Conservation (phyloP, 805 yeast species). For the Schizosaccharomyces pombe region DNA sequence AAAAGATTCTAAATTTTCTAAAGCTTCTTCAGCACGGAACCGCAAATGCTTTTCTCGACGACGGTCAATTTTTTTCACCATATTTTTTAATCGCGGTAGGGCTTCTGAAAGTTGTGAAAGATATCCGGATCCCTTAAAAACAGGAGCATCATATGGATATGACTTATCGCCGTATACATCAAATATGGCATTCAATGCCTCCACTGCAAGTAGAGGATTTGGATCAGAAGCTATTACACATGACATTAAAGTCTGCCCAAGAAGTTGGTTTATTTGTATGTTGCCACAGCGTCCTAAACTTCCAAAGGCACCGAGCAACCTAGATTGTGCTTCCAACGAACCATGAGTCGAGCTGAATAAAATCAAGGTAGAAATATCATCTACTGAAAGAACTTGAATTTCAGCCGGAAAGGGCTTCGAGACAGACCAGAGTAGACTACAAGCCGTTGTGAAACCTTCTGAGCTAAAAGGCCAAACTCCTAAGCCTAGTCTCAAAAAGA, state of each 20-base stretch:
- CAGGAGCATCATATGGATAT: slow-evolving; percentile 40
- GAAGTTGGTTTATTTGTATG: slow-evolving; percentile 17
- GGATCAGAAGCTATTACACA: slow-evolving; percentile 6
- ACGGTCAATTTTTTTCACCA: slow-evolving; percentile 43
- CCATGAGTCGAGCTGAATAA: background rate
- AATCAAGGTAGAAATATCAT: background rate
- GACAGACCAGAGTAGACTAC: background rate
- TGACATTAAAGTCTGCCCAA: slow-evolving; percentile 3
- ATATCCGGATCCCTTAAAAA: slow-evolving; percentile 36
- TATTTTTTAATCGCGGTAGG: slow-evolving; percentile 26
- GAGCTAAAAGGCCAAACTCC: background rate
- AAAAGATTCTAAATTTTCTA: slow-evolving; percentile 46
- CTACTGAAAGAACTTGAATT: background rate
- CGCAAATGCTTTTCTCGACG: slow-evolving; percentile 35
- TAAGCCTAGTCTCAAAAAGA: background rate
- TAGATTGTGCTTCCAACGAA: slow-evolving; percentile 20
- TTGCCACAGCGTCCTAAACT: slow-evolving; percentile 16
- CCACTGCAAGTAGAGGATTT: slow-evolving; percentile 26
- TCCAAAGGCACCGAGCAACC: slow-evolving; percentile 31
- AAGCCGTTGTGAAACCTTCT: background rate
- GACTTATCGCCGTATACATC: slow-evolving; percentile 60
- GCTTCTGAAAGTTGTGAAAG: slow-evolving; percentile 21
- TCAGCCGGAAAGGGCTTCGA: background rate
- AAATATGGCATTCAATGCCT: slow-evolving; percentile 40
- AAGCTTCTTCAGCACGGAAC: slow-evolving; percentile 40